Evolutionary conservation across 116 monocot genomes (phyloP).

Genomic region (Iris pallida): DNA sequence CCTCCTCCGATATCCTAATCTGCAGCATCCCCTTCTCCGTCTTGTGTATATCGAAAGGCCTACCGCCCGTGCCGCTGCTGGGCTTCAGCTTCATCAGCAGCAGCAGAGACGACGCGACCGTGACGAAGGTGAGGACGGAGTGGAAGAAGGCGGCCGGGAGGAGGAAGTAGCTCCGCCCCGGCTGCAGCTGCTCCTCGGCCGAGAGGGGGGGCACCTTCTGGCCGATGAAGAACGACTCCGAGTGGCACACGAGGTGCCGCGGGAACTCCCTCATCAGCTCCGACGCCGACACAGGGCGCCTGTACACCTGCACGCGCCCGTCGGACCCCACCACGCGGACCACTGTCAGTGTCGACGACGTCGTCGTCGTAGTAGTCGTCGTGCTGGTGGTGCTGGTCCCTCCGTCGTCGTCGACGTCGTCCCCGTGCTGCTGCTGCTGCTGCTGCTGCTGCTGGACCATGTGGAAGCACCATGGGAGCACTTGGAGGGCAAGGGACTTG

Average conservation of each 20-base stretch:
- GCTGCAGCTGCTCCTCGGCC: constrained; percentile 35
- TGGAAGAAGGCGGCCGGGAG: constrained; percentile 55
- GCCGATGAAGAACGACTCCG: constrained; percentile 50
- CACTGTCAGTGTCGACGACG: too few species aligned
- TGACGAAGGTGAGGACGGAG: constrained; percentile 55
- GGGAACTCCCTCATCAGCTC: constrained; percentile 47
- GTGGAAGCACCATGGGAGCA: too few species aligned
- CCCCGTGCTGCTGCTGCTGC: too few species aligned
- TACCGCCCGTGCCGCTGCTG: too few species aligned
- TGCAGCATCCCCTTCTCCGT: constrained; percentile 43
- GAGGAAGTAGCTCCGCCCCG: constrained; percentile 54
- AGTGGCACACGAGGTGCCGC: constrained; percentile 45
- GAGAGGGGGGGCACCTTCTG: constrained; percentile 46
- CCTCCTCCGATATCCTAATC: constrained; percentile 40
- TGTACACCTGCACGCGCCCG: constrained; percentile 34
- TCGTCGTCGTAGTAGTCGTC: too few species aligned
- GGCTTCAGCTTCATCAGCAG: too few species aligned
- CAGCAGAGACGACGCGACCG: constrained; percentile 26
- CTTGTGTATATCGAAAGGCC: constrained; percentile 34
- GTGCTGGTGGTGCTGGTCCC: too few species aligned
- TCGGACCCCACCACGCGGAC: constrained; percentile 31
- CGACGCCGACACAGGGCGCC: constrained; percentile 21
- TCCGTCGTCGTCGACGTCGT: too few species aligned
- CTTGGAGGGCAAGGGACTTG: too few species aligned
- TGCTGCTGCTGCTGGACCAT: too few species aligned